A percentile compares a stretch with the other conserved stretches of the same genome.
Evolutionary conservation across 2,329 filamentous ascomycete genomes (phyloP).

Genomic region (Xylariaceae sp.): DNA sequence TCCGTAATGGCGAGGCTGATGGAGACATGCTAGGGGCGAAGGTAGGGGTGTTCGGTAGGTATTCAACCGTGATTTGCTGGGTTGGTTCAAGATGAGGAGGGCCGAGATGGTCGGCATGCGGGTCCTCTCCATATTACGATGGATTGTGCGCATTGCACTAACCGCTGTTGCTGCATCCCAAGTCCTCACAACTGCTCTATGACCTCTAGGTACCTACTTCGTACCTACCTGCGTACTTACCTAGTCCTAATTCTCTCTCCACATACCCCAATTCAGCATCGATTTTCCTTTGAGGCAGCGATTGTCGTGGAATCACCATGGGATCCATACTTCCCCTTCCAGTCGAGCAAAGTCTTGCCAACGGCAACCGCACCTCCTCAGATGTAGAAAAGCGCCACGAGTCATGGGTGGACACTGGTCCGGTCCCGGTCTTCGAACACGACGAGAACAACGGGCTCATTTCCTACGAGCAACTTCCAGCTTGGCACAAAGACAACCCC

Average conservation of each 20-base stretch:
- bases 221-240: not conserved
- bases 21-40: not conserved
- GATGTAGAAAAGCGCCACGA: constrained; percentile 11
- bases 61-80: constrained; percentile 11
- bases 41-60: not conserved
- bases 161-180: not conserved
- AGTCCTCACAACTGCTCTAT: not conserved
- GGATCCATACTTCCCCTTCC: constrained; percentile 6
- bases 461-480: constrained; percentile 27
- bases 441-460: constrained; percentile 11
- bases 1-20: constrained; percentile 10
- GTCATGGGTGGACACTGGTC: not conserved
- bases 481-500: constrained; percentile 51
- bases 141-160: not conserved
- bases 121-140: not conserved
- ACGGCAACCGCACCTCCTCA: constrained; percentile 8
- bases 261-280: not conserved
- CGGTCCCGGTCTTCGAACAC: not conserved
- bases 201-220: too few species aligned
- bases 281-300: not conserved
- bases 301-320: constrained; percentile 1
- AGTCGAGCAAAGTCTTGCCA: constrained; percentile 8
- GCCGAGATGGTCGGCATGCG: constrained; percentile 8
- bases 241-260: not conserved
- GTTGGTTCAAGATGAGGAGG: constrained; percentile 13